Evolutionary conservation across 345 rosid species (phyloP).

Genomic region (Eucalyptus curtisii): DNA sequence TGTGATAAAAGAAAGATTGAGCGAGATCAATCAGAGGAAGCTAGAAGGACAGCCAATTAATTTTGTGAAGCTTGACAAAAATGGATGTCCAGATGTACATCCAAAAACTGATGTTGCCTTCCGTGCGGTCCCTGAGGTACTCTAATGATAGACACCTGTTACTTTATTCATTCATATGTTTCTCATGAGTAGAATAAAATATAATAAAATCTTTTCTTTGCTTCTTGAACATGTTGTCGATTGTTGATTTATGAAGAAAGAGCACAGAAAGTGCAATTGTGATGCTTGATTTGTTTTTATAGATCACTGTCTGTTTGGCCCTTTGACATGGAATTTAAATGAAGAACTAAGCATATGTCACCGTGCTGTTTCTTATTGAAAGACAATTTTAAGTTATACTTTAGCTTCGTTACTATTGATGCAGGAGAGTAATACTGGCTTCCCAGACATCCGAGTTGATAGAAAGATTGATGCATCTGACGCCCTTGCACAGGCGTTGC

Average conservation of each 20-base stretch:
- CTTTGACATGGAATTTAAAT: not conserved
- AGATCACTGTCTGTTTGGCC: not conserved
- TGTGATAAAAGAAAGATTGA: conserved; percentile 37
- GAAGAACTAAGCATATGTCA: not conserved
- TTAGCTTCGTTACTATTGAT: not conserved
- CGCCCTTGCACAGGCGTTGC: conserved; percentile 67
- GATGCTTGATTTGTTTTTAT: not conserved
- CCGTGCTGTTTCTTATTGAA: not conserved
- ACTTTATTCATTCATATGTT: not conserved
- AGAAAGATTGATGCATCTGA: conserved; percentile 28
- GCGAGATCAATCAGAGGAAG: conserved; percentile 10
- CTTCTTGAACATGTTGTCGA: not conserved
- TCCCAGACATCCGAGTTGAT: conserved; percentile 1
- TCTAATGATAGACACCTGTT: not conserved
- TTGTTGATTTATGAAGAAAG: not conserved
- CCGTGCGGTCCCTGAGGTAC: conserved; percentile 26
- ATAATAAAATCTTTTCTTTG: not conserved
- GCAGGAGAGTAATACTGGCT: conserved; percentile 27
- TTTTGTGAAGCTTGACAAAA: conserved; percentile 29
- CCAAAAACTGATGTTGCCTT: conserved; percentile 22
- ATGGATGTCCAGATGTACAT: conserved; percentile 51
- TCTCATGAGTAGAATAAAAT: not conserved
- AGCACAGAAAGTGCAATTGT: not conserved
- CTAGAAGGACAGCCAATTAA: conserved; percentile 11
- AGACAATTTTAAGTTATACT: not conserved